Conservation (phyloP, 176 grass and related monocot genomes). For the Luzula sylvatica region DNA sequence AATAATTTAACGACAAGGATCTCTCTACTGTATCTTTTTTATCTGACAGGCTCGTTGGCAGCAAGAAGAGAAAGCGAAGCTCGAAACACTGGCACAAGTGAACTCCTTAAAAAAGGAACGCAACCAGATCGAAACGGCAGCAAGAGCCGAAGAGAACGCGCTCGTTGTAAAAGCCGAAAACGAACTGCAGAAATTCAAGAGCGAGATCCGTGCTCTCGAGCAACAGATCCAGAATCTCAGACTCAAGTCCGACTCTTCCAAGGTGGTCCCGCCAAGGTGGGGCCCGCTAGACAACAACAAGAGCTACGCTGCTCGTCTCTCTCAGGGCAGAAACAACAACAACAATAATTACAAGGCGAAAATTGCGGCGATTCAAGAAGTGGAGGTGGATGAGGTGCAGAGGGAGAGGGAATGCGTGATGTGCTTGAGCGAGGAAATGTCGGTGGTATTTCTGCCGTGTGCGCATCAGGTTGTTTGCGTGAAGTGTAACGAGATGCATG, state of each 20-base stretch:
- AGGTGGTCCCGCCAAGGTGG: slow-evolving; percentile 46
- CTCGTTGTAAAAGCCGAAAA: slow-evolving; percentile 68
- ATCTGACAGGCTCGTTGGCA: slow-evolving; percentile 41
- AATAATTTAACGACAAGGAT: not conserved
- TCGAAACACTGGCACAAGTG: slow-evolving; percentile 35
- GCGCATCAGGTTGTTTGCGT: slow-evolving; percentile 73
- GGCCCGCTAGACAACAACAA: slow-evolving; percentile 34
- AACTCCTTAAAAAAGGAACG: slow-evolving; percentile 51
- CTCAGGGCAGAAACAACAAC: slow-evolving; percentile 47
- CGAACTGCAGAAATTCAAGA: slow-evolving; percentile 57
- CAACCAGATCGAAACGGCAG: slow-evolving; percentile 46
- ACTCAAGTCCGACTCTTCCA: slow-evolving; percentile 31
- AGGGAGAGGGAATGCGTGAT: slow-evolving; percentile 80
- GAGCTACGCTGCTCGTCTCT: slow-evolving; percentile 29
- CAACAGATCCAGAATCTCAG: slow-evolving; percentile 55
- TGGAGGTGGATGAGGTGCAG: slow-evolving; percentile 55
- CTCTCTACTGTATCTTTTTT: not conserved
- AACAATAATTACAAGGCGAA: slow-evolving; percentile 1
- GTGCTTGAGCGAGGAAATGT: slow-evolving; percentile 97
- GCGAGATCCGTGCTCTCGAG: slow-evolving; percentile 54
- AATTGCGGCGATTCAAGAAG: slow-evolving; percentile 13
- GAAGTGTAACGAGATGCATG: slow-evolving; percentile 71
- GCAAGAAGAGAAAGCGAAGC: slow-evolving; percentile 55
- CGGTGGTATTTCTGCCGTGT: slow-evolving; percentile 73
- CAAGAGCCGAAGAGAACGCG: slow-evolving; percentile 67